Conservation (phyloP, 306 rosid genomes). For the Sphenostylis stenocarpa region DNA sequence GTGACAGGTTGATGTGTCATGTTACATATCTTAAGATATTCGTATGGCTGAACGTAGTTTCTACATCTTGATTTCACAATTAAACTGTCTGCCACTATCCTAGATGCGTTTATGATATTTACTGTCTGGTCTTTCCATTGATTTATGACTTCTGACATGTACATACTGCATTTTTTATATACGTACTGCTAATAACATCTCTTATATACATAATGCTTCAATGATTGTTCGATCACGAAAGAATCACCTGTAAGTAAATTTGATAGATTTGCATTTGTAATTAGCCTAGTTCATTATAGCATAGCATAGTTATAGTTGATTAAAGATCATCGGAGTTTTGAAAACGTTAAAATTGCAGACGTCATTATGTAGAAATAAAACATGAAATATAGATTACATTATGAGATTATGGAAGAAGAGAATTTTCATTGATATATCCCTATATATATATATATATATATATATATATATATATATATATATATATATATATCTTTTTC, state of each 20-base stretch:
- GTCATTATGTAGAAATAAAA: too few relatives aligned
- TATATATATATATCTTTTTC: too few relatives aligned
- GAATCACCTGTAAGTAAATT: not conserved
- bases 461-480: too few relatives aligned
- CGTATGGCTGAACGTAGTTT: not conserved
- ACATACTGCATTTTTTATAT: not conserved
- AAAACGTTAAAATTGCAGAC: too few relatives aligned
- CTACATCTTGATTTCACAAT: not conserved
- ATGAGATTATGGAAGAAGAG: too few relatives aligned
- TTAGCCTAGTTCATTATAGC: not conserved
- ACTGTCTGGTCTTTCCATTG: not conserved
- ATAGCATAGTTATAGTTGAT: too few relatives aligned
- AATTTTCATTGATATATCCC: too few relatives aligned
- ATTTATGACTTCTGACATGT: not conserved
- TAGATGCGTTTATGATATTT: too few relatives aligned
- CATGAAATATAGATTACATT: too few relatives aligned
- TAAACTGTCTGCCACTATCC: not conserved
- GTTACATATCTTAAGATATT: not conserved
- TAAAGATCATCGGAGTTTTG: too few relatives aligned
- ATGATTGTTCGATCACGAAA: not conserved
- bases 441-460: too few relatives aligned
- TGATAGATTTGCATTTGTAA: not conserved
- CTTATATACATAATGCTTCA: not conserved
- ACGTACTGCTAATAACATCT: not conserved
- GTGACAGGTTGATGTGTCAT: not conserved